Conservation (phyloP, 805 yeast species). For the Ogataea corticis region DNA sequence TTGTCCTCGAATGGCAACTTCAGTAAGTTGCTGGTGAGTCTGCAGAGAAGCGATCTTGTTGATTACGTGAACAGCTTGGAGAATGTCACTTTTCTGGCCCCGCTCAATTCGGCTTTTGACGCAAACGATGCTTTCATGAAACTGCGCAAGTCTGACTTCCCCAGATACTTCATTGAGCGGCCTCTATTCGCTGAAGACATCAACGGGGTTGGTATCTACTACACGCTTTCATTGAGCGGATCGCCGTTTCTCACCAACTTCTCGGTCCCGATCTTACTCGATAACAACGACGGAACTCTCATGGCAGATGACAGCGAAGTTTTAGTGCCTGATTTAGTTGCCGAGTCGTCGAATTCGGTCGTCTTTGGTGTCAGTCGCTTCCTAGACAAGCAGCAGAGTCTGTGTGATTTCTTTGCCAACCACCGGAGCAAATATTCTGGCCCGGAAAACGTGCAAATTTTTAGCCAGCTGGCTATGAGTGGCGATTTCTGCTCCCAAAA, state of each 20-base stretch:
- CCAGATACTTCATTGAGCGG: constrained; percentile 37
- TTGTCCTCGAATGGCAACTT: constrained; percentile 69
- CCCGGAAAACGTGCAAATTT: constrained; percentile 15
- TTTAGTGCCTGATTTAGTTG: constrained; percentile 56
- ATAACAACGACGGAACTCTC: constrained; percentile 31
- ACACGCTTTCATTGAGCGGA: constrained; percentile 24
- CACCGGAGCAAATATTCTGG: constrained; percentile 17
- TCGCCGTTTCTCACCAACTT: constrained; percentile 21
- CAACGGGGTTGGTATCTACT: constrained; percentile 29
- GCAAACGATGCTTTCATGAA: constrained; percentile 8
- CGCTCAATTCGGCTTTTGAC: constrained; percentile 73
- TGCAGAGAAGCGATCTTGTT: constrained; percentile 64
- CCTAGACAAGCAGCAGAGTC: constrained; percentile 39
- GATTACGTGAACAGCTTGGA: constrained; percentile 58
- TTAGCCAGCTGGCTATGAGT: constrained; percentile 21
- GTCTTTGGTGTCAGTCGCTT: constrained; percentile 62
- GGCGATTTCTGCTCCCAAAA: constrained; percentile 22
- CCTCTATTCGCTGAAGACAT: constrained; percentile 33
- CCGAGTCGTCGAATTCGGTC: constrained; percentile 62
- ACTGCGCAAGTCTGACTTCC: constrained; percentile 19
- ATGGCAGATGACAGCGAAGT: constrained; percentile 48
- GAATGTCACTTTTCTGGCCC: constrained; percentile 77
- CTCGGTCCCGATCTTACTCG: constrained; percentile 35
- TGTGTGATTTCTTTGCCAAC: constrained; percentile 38
- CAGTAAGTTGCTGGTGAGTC: constrained; percentile 56